A percentile compares a stretch with the other conserved stretches of the same genome.
These are phyloP conservation scores for Baorangia bicolor DNA, from an alignment of 768 basidiomycete species.

Conservation along the genomic window DNA sequence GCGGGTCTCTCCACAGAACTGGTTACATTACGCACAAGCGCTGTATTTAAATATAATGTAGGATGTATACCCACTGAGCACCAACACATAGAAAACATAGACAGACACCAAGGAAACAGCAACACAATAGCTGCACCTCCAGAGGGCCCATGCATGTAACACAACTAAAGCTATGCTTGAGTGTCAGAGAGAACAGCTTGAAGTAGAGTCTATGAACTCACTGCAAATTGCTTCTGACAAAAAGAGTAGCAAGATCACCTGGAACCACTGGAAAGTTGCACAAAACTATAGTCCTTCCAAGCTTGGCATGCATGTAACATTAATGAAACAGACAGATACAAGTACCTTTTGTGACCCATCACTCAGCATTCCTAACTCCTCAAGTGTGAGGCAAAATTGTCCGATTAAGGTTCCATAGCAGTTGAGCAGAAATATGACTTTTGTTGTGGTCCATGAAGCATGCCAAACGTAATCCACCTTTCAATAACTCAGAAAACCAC, in stretches of 20 bases:
- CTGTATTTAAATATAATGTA: background rate
- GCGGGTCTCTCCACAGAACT: background rate
- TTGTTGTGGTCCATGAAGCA: slow-evolving; percentile 10
- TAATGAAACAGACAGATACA: background rate
- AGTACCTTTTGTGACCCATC: slow-evolving; percentile 11
- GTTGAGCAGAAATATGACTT: slow-evolving; percentile 18
- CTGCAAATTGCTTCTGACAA: slow-evolving; percentile 16
- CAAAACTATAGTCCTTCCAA: slow-evolving; percentile 12
- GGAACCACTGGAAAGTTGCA: background rate
- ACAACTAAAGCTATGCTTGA: slow-evolving; percentile 13
- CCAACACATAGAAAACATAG: slow-evolving; percentile 14
- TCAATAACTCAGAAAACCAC: background rate
- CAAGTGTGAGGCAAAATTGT: slow-evolving; percentile 7
- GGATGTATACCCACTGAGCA: background rate
- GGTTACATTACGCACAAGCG: background rate
- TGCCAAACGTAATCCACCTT: slow-evolving; percentile 13
- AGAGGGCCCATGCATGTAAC: slow-evolving; percentile 22
- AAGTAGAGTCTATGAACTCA: background rate
- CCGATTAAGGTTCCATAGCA: slow-evolving; percentile 16
- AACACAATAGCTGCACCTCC: slow-evolving; percentile 8
- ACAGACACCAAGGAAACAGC: slow-evolving; percentile 2
- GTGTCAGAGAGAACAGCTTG: background rate
- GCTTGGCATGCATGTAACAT: background rate
- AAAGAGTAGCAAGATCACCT: background rate
- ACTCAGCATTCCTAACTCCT: slow-evolving; percentile 15